These are phyloP conservation scores for Emydomyces testavorans DNA, from an alignment of 2,329 filamentous ascomycete genomes.

Conservation along the genomic window DNA sequence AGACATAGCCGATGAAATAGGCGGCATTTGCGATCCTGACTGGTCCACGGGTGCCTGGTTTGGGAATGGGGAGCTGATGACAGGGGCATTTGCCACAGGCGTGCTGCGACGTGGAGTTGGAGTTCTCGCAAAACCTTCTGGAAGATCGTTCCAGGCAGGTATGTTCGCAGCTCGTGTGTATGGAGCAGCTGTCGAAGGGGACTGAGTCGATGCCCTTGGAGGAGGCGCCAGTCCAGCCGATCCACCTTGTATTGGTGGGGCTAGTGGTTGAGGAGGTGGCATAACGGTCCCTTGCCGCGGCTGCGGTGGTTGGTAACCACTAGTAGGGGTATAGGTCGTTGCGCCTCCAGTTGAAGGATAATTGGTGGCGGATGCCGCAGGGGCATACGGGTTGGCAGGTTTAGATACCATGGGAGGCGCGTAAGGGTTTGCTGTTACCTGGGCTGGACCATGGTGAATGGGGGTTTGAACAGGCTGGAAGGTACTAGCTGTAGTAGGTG, in stretches of 20 bases:
- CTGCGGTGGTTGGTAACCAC: constrained; percentile 49
- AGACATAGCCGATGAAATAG: constrained; percentile 37
- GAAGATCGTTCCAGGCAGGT: constrained; percentile 89
- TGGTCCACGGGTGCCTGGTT: constrained; percentile 44
- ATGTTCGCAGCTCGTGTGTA: constrained; percentile 53
- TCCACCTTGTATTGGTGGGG: constrained; percentile 37
- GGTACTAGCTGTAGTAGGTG: constrained; percentile 16
- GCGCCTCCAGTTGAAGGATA: constrained; percentile 26
- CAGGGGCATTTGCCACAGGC: constrained; percentile 49
- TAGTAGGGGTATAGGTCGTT: constrained; percentile 28
- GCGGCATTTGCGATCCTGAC: constrained; percentile 20
- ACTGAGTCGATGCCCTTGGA: constrained; percentile 56
- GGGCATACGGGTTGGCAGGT: constrained; percentile 19
- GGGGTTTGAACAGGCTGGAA: constrained; percentile 20
- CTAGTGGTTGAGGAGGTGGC: constrained; percentile 32
- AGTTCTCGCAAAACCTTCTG: constrained; percentile 63
- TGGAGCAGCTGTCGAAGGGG: constrained; percentile 52
- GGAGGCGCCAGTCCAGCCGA: constrained; percentile 44
- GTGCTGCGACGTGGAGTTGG: constrained; percentile 63
- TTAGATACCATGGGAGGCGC: constrained; percentile 15
- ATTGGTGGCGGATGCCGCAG: constrained; percentile 20
- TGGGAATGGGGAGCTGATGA: constrained; percentile 65
- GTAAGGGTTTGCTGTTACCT: constrained; percentile 24
- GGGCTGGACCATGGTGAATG: constrained; percentile 21
- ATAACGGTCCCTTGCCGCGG: constrained; percentile 28